Conservation (phyloP, 176 grass and related monocot genomes). For the Hordeum marinum region DNA sequence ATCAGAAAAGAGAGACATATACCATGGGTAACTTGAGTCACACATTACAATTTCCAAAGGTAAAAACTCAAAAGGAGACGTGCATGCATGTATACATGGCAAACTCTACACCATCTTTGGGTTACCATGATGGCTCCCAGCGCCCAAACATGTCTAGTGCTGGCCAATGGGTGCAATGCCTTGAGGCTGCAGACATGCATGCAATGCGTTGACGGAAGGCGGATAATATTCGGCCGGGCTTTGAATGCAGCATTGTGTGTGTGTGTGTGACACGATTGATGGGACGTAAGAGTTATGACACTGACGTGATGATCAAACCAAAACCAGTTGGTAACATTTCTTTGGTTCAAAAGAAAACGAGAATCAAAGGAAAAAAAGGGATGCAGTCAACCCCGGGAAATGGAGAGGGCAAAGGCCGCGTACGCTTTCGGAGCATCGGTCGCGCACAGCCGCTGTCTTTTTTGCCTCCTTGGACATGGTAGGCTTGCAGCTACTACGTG, state of each 20-base stretch:
- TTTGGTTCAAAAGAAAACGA: not conserved
- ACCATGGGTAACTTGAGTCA: not conserved
- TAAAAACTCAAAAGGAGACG: not conserved
- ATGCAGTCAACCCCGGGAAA: not conserved
- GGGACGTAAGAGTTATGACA: not conserved
- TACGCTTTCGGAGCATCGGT: slow-evolving; percentile 32
- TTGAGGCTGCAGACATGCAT: not conserved
- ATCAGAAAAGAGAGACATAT: not conserved
- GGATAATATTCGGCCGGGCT: not conserved
- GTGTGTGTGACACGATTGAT: slow-evolving; percentile 15
- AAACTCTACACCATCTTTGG: not conserved
- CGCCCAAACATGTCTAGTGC: not conserved
- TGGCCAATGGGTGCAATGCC: not conserved
- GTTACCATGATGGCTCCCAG: slow-evolving; percentile 7
- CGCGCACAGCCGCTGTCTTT: not conserved
- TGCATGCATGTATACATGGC: not conserved
- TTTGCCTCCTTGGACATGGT: slow-evolving; percentile 26
- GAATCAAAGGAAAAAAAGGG: not conserved
- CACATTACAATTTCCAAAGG: not conserved
- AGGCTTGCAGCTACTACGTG: not conserved
- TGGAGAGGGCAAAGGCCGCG: not conserved
- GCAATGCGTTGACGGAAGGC: slow-evolving; percentile 1
- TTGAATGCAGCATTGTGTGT: not conserved
- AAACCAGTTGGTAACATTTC: not conserved
- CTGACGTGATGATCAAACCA: not conserved